phyloP scores from a whole-genome alignment of 164 flowering plant genomes.

The Chimonanthus salicifolius region DNA sequence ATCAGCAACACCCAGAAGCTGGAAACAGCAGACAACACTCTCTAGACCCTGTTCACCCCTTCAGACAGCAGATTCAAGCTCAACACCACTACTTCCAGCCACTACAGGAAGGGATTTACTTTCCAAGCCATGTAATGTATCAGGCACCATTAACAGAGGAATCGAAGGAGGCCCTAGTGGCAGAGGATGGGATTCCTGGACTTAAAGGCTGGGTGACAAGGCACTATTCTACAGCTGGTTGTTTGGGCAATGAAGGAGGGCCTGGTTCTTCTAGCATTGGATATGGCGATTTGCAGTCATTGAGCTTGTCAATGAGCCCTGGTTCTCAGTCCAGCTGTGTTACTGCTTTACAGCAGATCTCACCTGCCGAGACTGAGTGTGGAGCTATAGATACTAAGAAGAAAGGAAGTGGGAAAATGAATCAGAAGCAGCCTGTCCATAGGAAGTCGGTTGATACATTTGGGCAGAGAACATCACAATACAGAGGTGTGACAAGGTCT shows the following conservation, averaged over 20 bases:
- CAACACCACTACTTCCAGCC: conserved; percentile 32
- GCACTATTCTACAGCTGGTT: conserved; percentile 17
- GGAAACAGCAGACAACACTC: conserved; percentile 30
- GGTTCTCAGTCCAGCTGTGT: conserved; percentile 72
- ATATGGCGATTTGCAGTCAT: conserved; percentile 60
- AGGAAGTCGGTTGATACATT: conserved; percentile 80
- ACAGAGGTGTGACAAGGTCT: conserved; percentile 82
- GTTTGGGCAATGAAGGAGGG: conserved; percentile 26
- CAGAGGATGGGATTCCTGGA: conserved; percentile 27
- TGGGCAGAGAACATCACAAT: conserved; percentile 84
- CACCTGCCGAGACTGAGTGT: conserved; percentile 27
- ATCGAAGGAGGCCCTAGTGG: conserved; percentile 24
- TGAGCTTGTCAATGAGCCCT: conserved; percentile 81
- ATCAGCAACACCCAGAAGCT: conserved; percentile 35
- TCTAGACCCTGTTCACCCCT: conserved; percentile 25
- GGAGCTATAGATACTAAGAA: conserved; percentile 52
- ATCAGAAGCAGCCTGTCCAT: conserved; percentile 58
- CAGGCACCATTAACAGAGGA: conserved; percentile 27
- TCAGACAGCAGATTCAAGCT: conserved; percentile 26
- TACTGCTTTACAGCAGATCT: conserved; percentile 41
- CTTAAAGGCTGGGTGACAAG: conserved; percentile 40
- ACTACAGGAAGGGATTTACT: conserved; percentile 10
- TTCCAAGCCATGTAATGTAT: conserved; percentile 32
- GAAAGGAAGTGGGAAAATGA: conserved; percentile 41
- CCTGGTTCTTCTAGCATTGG: conserved; percentile 25